Evolutionary conservation across 305 asterid genomes (phyloP).

Genomic region (Fraxinus baroniana): DNA sequence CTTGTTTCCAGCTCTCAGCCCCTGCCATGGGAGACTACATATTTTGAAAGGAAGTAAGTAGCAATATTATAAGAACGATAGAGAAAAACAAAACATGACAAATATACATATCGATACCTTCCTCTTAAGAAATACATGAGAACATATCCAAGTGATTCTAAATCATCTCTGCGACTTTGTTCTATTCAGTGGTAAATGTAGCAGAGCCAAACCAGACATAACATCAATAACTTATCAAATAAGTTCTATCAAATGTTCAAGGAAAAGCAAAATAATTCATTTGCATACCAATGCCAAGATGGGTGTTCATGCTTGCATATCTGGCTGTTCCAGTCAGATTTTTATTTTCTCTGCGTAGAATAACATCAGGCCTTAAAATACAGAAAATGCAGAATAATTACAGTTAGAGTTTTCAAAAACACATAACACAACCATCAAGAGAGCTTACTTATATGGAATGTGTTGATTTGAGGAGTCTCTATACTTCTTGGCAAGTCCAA

Average conservation of each 20-base stretch:
- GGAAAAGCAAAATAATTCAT: constrained; percentile 18
- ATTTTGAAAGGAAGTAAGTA: constrained; percentile 33
- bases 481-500: constrained; percentile 90
- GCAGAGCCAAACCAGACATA: constrained; percentile 26
- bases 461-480: constrained; percentile 78
- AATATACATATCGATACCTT: constrained; percentile 43
- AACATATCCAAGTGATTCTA: constrained; percentile 90
- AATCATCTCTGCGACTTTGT: constrained; percentile 94
- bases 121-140: constrained; percentile 90
- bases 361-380: not conserved
- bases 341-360: constrained; percentile 70
- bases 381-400: constrained; percentile 9
- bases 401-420: not conserved
- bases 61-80: constrained; percentile 4
- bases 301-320: constrained; percentile 93
- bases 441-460: constrained; percentile 73
- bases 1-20: constrained; percentile 89
- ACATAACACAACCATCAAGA: constrained; percentile 1
- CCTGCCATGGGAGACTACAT: constrained; percentile 88
- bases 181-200: constrained; percentile 40
- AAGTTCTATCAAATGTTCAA: constrained; percentile 19
- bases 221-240: constrained; percentile 16
- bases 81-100: constrained; percentile 7
- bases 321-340: constrained; percentile 91
- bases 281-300: constrained; percentile 82